phyloP scores from a whole-genome alignment of 1,284 basidiomycete genomes.

The Schizophyllum amplum region DNA sequence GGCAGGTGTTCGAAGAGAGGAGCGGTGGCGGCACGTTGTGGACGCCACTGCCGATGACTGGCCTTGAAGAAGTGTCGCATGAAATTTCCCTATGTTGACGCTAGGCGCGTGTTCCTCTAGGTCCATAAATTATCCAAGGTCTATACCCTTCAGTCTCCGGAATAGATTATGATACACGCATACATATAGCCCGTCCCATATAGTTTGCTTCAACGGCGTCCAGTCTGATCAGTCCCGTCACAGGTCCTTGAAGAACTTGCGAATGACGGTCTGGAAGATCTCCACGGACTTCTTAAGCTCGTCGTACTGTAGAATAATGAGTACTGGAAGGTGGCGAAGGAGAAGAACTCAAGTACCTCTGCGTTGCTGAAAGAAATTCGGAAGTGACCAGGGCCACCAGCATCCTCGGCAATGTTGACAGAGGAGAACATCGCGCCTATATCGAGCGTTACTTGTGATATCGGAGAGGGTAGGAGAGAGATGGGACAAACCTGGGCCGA shows the following conservation, averaged over 20 bases:
- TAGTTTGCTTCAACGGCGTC: neutral
- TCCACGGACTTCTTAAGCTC: slow-evolving; percentile 36
- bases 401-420: slow-evolving; percentile 22
- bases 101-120: neutral
- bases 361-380: slow-evolving; percentile 55
- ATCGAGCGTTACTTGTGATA: neutral
- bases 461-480: slow-evolving; percentile 19
- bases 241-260: slow-evolving; percentile 23
- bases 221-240: too few relatives aligned
- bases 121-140: neutral
- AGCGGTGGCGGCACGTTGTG: neutral
- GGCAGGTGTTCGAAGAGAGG: neutral
- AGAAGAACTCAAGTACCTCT: slow-evolving; percentile 30
- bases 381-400: slow-evolving; percentile 42
- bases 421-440: slow-evolving; percentile 44
- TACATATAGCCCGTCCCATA: slow-evolving; percentile 2
- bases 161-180: neutral
- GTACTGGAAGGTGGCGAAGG: neutral
- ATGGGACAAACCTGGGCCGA: too few relatives aligned
- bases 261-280: slow-evolving; percentile 33
- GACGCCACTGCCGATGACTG: neutral
- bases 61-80: neutral
- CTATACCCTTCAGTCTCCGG: neutral
- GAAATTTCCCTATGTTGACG: neutral
- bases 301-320: slow-evolving; percentile 21